Conservation (phyloP, 139 green algal genomes). For the Chlamydomonas incerta region DNA sequence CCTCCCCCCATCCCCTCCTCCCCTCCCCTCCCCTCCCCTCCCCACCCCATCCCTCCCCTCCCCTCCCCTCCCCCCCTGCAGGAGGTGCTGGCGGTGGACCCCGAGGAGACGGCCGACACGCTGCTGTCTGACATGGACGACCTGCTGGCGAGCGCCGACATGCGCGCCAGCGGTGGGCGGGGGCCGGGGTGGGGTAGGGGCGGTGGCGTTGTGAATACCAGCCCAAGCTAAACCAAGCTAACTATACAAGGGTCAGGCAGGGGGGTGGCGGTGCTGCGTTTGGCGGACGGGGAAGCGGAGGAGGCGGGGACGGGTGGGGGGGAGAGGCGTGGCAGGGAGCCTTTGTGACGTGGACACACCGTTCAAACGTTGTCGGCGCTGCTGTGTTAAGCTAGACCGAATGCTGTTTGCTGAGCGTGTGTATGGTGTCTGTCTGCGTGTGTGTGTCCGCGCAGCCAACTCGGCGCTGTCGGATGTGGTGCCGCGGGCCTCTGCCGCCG, state of each 20-base stretch:
- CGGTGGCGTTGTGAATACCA: not conserved
- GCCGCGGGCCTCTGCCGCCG: not conserved
- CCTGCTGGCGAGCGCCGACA: conserved; percentile 17
- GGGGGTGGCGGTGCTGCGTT: no score
- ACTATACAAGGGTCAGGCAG: no score
- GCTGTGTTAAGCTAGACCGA: no score
- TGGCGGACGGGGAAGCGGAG: not conserved
- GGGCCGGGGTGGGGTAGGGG: not conserved
- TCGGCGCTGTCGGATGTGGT: conserved; percentile 3
- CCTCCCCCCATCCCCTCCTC: no score
- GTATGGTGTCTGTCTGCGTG: no score
- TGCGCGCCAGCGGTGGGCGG: conserved; percentile 3
- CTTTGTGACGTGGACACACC: not conserved
- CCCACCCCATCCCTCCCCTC: not conserved
- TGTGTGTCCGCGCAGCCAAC: conserved; percentile 10
- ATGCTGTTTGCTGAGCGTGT: no score
- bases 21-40: no score
- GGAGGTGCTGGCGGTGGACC: conserved; percentile 9
- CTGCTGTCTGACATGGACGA: conserved; percentile 9
- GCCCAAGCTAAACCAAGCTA: no score
- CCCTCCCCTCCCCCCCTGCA: not conserved
- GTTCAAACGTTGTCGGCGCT: no score
- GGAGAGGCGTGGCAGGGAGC: no score
- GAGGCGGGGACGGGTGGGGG: no score
- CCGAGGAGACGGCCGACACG: conserved; percentile 24